Percentiles rank a stretch among this genome's conserved stretches.
phyloP scores from a whole-genome alignment of 148 eudicot species.

The Diospyros lotus region DNA sequence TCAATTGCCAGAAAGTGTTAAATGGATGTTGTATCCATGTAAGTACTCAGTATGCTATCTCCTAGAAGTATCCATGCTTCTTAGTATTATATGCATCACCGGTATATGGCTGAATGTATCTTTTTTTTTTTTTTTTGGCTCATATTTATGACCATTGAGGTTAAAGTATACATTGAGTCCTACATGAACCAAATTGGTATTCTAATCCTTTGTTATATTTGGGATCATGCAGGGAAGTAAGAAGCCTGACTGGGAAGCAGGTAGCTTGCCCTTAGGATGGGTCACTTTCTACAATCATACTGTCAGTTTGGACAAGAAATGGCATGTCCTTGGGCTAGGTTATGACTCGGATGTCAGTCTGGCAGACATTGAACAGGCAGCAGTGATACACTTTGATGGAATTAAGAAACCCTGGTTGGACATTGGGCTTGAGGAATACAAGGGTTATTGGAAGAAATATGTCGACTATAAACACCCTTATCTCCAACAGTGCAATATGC shows the following conservation, averaged over 20 bases:
- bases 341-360: constrained; percentile 41
- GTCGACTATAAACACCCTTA: constrained; percentile 58
- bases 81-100: not conserved
- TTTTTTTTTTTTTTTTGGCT: not conserved
- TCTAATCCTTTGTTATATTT: constrained; percentile 6
- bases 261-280: constrained; percentile 92
- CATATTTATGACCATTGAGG: not conserved
- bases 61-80: not conserved
- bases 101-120: not conserved
- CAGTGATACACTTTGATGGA: constrained; percentile 89
- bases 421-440: constrained; percentile 67
- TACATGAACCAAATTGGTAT: not conserved
- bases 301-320: constrained; percentile 46
- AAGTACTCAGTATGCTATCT: not conserved
- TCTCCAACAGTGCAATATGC: constrained; percentile 84
- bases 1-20: too few relatives aligned
- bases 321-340: constrained; percentile 92
- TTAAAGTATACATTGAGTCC: not conserved
- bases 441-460: constrained; percentile 63
- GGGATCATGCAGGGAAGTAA: constrained; percentile 50
- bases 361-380: constrained; percentile 55
- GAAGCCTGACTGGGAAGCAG: constrained; percentile 60
- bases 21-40: too few relatives aligned
- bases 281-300: constrained; percentile 78
- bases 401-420: constrained; percentile 95